Evolutionary conservation across 1,139 yeast species (phyloP).

Genomic region (Yamadazyma triangularis): DNA sequence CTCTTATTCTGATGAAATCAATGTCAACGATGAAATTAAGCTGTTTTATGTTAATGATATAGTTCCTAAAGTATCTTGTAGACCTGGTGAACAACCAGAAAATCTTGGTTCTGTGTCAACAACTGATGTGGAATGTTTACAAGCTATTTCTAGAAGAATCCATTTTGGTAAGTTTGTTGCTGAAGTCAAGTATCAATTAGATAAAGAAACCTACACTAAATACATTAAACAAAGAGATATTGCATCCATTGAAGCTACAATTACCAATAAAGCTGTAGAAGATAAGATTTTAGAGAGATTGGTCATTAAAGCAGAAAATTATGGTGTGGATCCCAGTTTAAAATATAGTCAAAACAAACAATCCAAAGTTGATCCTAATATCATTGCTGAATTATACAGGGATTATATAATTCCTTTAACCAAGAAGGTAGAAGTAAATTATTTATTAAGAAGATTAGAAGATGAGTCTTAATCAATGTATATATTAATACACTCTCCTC

Average conservation of each 20-base stretch:
- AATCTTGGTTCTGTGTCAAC: constrained; percentile 84
- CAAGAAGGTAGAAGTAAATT: constrained; percentile 91
- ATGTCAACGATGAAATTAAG: constrained; percentile 68
- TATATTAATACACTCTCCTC: not conserved
- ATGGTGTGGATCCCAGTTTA: constrained; percentile 85
- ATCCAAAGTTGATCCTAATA: constrained; percentile 76
- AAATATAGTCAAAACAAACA: constrained; percentile 64
- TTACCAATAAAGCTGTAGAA: constrained; percentile 86
- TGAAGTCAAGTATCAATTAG: constrained; percentile 79
- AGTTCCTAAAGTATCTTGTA: constrained; percentile 69
- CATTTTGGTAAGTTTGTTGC: constrained; percentile 98
- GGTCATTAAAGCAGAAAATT: constrained; percentile 72
- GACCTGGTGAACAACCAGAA: constrained; percentile 72
- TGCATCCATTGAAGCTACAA: constrained; percentile 70
- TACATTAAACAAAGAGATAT: constrained; percentile 65
- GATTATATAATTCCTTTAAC: constrained; percentile 91
- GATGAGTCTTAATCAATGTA: constrained; percentile 31
- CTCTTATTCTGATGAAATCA: constrained; percentile 65
- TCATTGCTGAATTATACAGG: constrained; percentile 76
- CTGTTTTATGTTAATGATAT: constrained; percentile 63
- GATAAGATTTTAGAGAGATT: constrained; percentile 75
- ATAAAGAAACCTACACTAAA: constrained; percentile 57
- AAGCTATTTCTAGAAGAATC: constrained; percentile 86
- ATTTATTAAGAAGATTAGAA: constrained; percentile 76
- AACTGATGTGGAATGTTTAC: constrained; percentile 82